Evolutionary conservation across 75 land plant genomes (phyloP).

Genomic region (Ceratopteris richardii): DNA sequence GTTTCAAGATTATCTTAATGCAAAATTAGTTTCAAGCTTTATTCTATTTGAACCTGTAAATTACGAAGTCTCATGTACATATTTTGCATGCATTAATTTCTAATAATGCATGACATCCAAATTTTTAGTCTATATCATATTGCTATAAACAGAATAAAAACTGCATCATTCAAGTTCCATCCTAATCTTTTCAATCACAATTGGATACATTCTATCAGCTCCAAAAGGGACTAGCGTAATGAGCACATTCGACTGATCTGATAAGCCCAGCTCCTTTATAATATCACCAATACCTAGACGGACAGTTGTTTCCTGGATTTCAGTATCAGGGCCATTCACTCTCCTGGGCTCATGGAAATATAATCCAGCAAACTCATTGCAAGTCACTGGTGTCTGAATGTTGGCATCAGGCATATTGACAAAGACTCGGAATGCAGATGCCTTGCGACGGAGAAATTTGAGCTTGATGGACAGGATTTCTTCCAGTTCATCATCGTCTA

Average conservation of each 20-base stretch:
- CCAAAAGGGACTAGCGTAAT: background rate
- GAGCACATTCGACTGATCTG: background rate
- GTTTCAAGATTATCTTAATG: no score
- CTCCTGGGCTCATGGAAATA: constrained; percentile 4
- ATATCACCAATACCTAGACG: background rate
- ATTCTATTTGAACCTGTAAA: no score
- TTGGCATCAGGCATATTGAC: background rate
- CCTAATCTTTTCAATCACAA: background rate
- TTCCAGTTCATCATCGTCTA: constrained; percentile 1
- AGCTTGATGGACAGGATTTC: background rate
- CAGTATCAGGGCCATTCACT: background rate
- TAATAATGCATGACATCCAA: no score
- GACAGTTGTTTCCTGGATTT: background rate
- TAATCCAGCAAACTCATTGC: background rate
- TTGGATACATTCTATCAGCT: background rate
- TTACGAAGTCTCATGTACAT: no score
- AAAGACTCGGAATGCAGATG: background rate
- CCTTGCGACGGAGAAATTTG: background rate
- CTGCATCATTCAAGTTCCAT: background rate
- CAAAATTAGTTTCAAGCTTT: no score
- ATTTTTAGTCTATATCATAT: no score
- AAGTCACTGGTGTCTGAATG: background rate
- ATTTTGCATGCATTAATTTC: no score
- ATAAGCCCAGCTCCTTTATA: background rate
- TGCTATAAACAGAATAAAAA: no score